Evolutionary conservation across 2,329 filamentous ascomycete genomes (phyloP).

Genomic region (Akanthomyces lecanii): DNA sequence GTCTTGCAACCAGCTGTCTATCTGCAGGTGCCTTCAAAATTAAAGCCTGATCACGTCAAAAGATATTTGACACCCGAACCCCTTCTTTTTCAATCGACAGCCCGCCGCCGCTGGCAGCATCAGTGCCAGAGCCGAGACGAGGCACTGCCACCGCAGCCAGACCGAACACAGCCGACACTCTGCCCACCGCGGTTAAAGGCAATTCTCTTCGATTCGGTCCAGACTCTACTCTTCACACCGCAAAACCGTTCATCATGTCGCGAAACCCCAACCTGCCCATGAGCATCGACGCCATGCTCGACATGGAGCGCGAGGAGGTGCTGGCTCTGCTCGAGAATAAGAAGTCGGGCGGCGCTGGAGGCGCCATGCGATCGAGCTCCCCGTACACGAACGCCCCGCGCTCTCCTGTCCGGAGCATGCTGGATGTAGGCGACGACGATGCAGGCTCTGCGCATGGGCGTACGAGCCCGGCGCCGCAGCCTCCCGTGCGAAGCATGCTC

Average conservation of each 20-base stretch:
- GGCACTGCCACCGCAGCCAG: background rate
- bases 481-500: constrained; percentile 62
- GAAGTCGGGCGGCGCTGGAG: constrained; percentile 29
- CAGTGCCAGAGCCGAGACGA: background rate
- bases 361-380: constrained; percentile 46
- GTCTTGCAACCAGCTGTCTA: background rate
- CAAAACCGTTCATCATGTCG: constrained; percentile 27
- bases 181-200: background rate
- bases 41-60: background rate
- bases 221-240: background rate
- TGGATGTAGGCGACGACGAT: constrained; percentile 52
- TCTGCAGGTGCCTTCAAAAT: background rate
- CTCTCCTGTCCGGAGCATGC: constrained; percentile 66
- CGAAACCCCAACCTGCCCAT: constrained; percentile 44
- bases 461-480: constrained; percentile 39
- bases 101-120: background rate
- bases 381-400: constrained; percentile 53
- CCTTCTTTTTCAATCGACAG: background rate
- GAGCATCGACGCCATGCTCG: constrained; percentile 72
- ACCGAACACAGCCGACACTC: background rate
- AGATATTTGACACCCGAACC: background rate
- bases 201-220: background rate
- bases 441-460: constrained; percentile 21
- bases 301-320: constrained; percentile 72
- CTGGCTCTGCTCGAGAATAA: constrained; percentile 62